Evolutionary conservation across 352 stramenopile species (phyloP).

Genomic region (Phytophthora citricola): DNA sequence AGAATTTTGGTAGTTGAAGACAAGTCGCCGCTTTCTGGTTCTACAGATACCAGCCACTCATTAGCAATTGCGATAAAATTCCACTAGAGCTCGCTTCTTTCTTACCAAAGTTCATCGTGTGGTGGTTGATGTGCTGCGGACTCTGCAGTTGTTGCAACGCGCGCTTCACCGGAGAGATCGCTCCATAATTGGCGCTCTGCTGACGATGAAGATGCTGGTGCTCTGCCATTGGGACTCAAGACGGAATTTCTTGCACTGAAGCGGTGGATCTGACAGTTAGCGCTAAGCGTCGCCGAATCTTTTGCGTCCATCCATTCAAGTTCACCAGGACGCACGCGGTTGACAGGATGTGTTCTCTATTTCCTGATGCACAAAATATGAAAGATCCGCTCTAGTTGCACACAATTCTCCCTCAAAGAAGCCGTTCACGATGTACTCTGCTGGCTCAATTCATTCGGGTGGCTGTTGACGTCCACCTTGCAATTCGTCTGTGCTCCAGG

Average conservation of each 20-base stretch:
- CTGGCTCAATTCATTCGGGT: conserved; percentile 16
- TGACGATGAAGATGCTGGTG: conserved; percentile 31
- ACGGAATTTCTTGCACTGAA: conserved; percentile 32
- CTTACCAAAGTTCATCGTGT: conserved; percentile 40
- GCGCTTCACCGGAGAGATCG: conserved; percentile 36
- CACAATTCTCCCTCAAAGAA: not conserved
- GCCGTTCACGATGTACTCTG: conserved; percentile 15
- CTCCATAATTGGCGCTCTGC: conserved; percentile 26
- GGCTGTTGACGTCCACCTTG: conserved; percentile 8
- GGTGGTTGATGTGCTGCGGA: conserved; percentile 22
- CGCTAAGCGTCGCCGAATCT: conserved; percentile 30
- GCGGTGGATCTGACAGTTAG: conserved; percentile 20
- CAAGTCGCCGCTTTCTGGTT: conserved; percentile 36
- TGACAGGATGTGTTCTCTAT: conserved; percentile 30
- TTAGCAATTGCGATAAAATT: conserved; percentile 1
- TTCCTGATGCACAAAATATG: conserved; percentile 26
- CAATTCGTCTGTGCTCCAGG: not conserved
- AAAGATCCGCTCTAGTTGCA: conserved; percentile 21
- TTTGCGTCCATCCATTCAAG: conserved; percentile 5
- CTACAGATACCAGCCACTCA: conserved; percentile 2
- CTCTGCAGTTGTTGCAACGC: conserved; percentile 28
- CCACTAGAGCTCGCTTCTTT: not conserved
- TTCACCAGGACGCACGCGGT: not conserved
- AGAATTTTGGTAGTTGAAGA: conserved; percentile 32
- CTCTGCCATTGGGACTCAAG: conserved; percentile 27